phyloP scores from a whole-genome alignment of 768 basidiomycete species.

The Leccinum broughii region DNA sequence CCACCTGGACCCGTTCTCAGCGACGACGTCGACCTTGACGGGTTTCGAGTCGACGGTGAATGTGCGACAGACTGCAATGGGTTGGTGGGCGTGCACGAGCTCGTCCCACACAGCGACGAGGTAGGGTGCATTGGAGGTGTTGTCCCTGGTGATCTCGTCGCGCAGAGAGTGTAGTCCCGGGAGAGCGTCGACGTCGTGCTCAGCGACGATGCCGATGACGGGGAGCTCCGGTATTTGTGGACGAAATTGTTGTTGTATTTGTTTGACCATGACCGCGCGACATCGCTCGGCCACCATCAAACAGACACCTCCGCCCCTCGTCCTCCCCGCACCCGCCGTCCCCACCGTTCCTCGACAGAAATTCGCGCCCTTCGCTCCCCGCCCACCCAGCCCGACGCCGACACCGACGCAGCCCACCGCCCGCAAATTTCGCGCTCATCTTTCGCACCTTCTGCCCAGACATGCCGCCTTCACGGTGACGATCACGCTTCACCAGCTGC shows the following conservation, averaged over 20 bases:
- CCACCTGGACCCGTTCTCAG: slow-evolving; percentile 74
- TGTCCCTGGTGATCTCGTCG: slow-evolving; percentile 44
- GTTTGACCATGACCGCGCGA: slow-evolving; percentile 11
- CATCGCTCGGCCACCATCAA: slow-evolving; percentile 25
- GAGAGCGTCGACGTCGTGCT: slow-evolving; percentile 21
- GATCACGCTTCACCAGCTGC: slow-evolving; percentile 64
- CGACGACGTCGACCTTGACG: slow-evolving; percentile 81
- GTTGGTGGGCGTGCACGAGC: slow-evolving; percentile 57
- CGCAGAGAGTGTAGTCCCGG: slow-evolving; percentile 43
- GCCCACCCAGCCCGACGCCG: slow-evolving; percentile 63
- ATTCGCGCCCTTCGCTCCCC: not conserved
- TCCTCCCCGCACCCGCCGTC: slow-evolving; percentile 49
- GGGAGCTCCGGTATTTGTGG: slow-evolving; percentile 24
- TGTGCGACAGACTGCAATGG: slow-evolving; percentile 60
- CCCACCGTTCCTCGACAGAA: not conserved
- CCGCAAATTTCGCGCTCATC: slow-evolving; percentile 50
- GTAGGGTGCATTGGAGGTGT: slow-evolving; percentile 75
- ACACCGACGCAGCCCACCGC: slow-evolving; percentile 49
- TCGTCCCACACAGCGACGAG: slow-evolving; percentile 83
- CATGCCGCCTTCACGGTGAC: slow-evolving; percentile 67
- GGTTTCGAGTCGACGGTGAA: slow-evolving; percentile 34
- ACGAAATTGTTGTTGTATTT: not conserved
- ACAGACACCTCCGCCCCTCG: slow-evolving; percentile 46
- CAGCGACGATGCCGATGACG: slow-evolving; percentile 31
- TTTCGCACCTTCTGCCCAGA: slow-evolving; percentile 59